phyloP scores from a whole-genome alignment of 441 rosid species.

The Adansonia rubrostipa region DNA sequence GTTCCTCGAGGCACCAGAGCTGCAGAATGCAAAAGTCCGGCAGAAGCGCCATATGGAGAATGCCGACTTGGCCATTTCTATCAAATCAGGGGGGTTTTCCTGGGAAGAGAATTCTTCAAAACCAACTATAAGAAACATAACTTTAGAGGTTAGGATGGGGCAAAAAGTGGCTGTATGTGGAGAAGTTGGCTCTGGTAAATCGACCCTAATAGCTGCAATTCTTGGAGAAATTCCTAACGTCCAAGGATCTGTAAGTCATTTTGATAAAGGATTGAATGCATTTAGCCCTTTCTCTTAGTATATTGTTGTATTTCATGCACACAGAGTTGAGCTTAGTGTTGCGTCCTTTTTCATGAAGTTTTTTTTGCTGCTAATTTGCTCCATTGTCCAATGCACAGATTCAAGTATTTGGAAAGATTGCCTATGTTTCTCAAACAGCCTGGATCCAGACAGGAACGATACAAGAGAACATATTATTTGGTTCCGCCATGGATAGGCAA shows the following conservation, averaged over 20 bases:
- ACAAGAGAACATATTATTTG: constrained; percentile 83
- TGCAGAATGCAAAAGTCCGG: constrained; percentile 54
- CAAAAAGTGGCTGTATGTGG: constrained; percentile 93
- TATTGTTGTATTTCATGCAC: not conserved
- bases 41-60: constrained; percentile 41
- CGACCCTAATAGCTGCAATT: constrained; percentile 86
- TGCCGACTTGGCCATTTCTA: constrained; percentile 42
- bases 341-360: too few species aligned
- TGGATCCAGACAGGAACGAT: constrained; percentile 97
- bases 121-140: constrained; percentile 67
- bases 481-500: constrained; percentile 65
- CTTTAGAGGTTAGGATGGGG: constrained; percentile 59
- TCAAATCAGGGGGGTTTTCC: constrained; percentile 69
- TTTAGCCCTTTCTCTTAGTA: constrained; percentile 1
- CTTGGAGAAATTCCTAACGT: constrained; percentile 85
- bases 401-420: constrained; percentile 73
- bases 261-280: constrained; percentile 13
- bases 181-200: constrained; percentile 98
- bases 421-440: constrained; percentile 94
- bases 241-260: constrained; percentile 67
- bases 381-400: constrained; percentile 49
- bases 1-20: constrained; percentile 92
- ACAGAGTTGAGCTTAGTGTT: not conserved
- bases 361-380: constrained; percentile 1
- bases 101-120: constrained; percentile 73